Evolutionary conservation across 352 stramenopile species (phyloP), one percentile per base, ranked within the genome.

Genomic region (Phytophthora fragariaefolia): DNA sequence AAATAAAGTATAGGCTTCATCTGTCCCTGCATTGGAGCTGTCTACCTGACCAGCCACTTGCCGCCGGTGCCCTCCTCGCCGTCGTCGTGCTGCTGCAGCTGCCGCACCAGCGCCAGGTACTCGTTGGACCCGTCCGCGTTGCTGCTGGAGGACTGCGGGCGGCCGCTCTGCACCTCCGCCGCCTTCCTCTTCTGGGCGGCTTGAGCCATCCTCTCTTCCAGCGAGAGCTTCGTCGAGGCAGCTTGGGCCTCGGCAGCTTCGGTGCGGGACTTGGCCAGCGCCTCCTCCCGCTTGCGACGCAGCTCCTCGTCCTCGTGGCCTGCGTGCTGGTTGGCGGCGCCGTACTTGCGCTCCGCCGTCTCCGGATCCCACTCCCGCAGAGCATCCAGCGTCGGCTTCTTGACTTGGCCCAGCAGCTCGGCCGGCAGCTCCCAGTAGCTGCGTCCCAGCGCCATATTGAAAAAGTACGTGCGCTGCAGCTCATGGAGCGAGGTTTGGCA

Each of bases 41-140:
- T 24, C 77, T 58, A 93, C 30, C 84, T 77, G 53, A 93, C 84
- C 17, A 93, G 82, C 84, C 84, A 93, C 54, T 93, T 93, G 34
- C 71, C 72, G 1, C 82, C 82, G 38, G 63, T 63, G 15, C 63
- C 62, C 30, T 88, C 82, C 20, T 73, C 83, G 17, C 78, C 66
- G n/a, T 81, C 63, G 56, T 91, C 76, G 17, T 82, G 71, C 26
- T 85, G 67, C 64, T 93, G 74, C 57, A 91, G 58, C 59, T 91
- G 73, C 27, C 80, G 82, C 42, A 93, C 84, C 48, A 93, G 75
- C 38, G 70, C 54, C 48, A 93, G 40, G 56, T 93, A 93, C 52
- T 77, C 80, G n/a, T 64, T 89, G 40, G 74, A 79, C 46, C 49
- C 61, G 22, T 68, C 59, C 26, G 9, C 43, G 49, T 12, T 66